Evolutionary conservation across 805 yeast genomes (phyloP).

Genomic region (Candida nemodendra): DNA sequence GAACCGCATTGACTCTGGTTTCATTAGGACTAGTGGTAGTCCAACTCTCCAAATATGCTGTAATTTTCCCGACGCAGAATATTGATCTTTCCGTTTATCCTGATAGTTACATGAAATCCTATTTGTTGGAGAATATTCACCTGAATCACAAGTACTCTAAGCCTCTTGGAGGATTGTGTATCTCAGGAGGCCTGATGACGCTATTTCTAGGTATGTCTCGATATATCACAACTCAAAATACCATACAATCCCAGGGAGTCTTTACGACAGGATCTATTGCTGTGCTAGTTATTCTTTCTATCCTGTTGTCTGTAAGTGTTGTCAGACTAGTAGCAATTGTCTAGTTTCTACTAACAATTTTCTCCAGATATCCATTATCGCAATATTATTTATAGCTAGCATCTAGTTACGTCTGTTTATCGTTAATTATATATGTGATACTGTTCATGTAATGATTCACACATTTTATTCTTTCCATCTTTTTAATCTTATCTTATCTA

Average conservation of each 20-base stretch:
- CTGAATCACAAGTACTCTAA: constrained; percentile 17
- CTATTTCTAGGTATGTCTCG: constrained; percentile 44
- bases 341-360: constrained; percentile 3
- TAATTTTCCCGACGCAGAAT: constrained; percentile 13
- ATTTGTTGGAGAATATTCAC: constrained; percentile 8
- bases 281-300: constrained; percentile 35
- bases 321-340: not conserved
- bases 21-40: constrained; percentile 54
- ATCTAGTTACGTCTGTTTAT: no score
- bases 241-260: constrained; percentile 33
- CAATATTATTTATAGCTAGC: no score
- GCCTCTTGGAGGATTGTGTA: constrained; percentile 34
- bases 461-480: no score
- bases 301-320: constrained; percentile 36
- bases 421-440: no score
- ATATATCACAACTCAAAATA: constrained; percentile 43
- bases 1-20: constrained; percentile 52
- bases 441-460: no score
- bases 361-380: constrained; percentile 1
- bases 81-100: constrained; percentile 6
- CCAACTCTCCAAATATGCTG: constrained; percentile 45
- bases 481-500: no score
- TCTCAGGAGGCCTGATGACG: constrained; percentile 42
- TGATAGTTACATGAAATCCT: constrained; percentile 2
- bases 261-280: constrained; percentile 36